These are phyloP conservation scores for Kodamaea hsintzibuensis DNA, from an alignment of 805 yeast genomes.

Conservation along the genomic window DNA sequence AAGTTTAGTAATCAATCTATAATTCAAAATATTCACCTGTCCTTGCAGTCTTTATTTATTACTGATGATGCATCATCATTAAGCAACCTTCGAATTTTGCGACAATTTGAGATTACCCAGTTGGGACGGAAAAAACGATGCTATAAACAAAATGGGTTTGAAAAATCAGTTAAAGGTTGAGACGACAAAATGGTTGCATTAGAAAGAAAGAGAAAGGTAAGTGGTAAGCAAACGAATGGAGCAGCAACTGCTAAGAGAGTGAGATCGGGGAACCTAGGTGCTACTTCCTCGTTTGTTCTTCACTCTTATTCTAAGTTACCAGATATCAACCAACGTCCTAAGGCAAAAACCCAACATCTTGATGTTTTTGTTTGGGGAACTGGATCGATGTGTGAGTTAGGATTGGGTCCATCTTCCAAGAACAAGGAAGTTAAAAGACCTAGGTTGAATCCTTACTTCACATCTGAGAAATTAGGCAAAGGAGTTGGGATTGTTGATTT, in stretches of 20 bases:
- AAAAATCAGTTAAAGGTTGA: conserved; percentile 1
- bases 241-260: conserved; percentile 21
- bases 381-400: conserved; percentile 96
- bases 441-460: conserved; percentile 77
- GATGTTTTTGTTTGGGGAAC: conserved; percentile 94
- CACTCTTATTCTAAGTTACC: conserved; percentile 52
- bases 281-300: conserved; percentile 44
- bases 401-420: conserved; percentile 91
- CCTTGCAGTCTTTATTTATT: no score
- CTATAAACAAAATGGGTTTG: not conserved
- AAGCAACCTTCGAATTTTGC: not conserved
- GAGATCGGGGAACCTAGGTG: conserved; percentile 10
- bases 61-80: not conserved
- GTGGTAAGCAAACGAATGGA: conserved; percentile 14
- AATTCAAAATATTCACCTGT: no score
- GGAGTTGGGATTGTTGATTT: conserved; percentile 75
- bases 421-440: conserved; percentile 96
- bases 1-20: no score
- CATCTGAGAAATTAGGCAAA: conserved; percentile 41
- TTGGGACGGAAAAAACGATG: not conserved
- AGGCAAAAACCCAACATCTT: conserved; percentile 46
- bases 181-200: conserved; percentile 44
- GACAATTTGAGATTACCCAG: not conserved
- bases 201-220: conserved; percentile 34
- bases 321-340: conserved; percentile 43